Evolutionary conservation across 2,329 filamentous ascomycete genomes (phyloP), one percentile per base, ranked within the genome.

Genomic region (Colletotrichum theobromicola): DNA sequence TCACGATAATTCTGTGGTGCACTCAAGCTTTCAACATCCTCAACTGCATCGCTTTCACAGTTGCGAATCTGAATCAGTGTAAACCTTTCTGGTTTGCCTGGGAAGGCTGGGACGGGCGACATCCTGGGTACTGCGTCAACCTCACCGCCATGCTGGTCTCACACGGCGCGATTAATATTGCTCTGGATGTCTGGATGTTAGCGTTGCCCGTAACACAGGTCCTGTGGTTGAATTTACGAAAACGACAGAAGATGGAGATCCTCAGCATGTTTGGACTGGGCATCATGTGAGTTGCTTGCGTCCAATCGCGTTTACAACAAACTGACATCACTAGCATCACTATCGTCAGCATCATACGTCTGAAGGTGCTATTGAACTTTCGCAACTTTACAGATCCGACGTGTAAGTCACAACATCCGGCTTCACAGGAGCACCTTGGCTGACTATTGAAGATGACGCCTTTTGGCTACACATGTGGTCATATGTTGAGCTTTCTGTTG

Each of bases 391-490:
- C 35, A 78, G 80, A 35, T 79, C 83, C 6, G 79, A 83, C 61
- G 80, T 87, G 35, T 83, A 84, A 50, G 79, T 69, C 2, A 1
- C 2, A 7, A 81, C 2, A 18, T n/a, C 7, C 24, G 0, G 13
- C 7, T 34, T 2, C 8, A n/a, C 26, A 62, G 2, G 4, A 67
- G 5, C 81, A 50, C 84, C 64, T 83, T 84, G 32, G 85, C 28
- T 26, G 2, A 57, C 21, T 5, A 15, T 10, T 5, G n/a, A 18
- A 74, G 72, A 72, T 10, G 68, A 89, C 77, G 86, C 84, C 2
- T 81, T 85, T 18, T 75, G 79, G 2, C 79, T 86, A 30, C 84
- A 88, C 63, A 81, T 85, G 61, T 88, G 87, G 87, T 88, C 86
- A 0, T 81, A 81, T 9, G 78, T 88, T 21, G 87, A 88, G 76